Evolutionary conservation across 257 asterid species (phyloP).

Genomic region (Vinca minor): DNA sequence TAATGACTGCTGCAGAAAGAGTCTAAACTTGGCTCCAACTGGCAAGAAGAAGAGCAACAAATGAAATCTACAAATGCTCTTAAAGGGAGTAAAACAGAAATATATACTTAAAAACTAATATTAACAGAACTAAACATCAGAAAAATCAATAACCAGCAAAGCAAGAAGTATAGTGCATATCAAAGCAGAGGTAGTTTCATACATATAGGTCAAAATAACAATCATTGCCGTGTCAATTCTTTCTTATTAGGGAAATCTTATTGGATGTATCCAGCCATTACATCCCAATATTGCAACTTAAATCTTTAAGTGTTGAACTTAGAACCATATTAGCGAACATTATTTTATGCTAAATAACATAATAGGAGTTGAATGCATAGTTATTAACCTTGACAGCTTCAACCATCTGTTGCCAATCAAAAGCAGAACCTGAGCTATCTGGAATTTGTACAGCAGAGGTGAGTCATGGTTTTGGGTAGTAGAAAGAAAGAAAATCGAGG

Average conservation of each 20-base stretch:
- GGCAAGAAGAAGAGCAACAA: neutral
- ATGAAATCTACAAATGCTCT: neutral
- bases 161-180: neutral
- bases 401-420: conserved; percentile 18
- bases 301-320: neutral
- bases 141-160: neutral
- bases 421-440: conserved; percentile 9
- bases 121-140: neutral
- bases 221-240: neutral
- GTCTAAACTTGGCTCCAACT: neutral
- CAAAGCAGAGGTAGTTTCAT: neutral
- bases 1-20: neutral
- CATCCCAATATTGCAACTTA: neutral
- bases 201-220: neutral
- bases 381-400: conserved; percentile 17
- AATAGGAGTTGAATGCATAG: neutral
- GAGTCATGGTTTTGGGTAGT: neutral
- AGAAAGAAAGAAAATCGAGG: neutral
- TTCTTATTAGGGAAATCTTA: neutral
- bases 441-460: neutral
- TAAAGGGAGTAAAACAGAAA: neutral
- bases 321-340: neutral
- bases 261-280: neutral
- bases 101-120: neutral
- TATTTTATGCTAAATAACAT: neutral